phyloP scores from a whole-genome alignment of 2,329 filamentous ascomycete species.

The Purpureocillium lavendulum region DNA sequence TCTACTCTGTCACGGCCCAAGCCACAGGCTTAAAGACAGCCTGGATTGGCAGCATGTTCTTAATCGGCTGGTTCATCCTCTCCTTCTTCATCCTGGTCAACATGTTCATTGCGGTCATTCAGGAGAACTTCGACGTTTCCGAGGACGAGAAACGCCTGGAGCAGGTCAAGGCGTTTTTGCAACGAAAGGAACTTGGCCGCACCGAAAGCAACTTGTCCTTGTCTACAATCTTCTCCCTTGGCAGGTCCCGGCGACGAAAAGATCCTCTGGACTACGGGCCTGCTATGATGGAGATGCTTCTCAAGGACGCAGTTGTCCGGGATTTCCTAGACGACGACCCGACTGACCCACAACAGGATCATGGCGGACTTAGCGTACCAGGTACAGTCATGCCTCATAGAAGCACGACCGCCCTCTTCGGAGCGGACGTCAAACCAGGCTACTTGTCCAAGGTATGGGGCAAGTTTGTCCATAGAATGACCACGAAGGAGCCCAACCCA shows the following conservation, averaged over 20 bases:
- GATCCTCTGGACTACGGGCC: slow-evolving; percentile 90
- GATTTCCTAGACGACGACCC: slow-evolving; percentile 83
- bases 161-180: slow-evolving; percentile 90
- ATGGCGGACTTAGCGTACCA: slow-evolving; percentile 15
- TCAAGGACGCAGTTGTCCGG: slow-evolving; percentile 90
- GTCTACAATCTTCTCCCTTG: slow-evolving; percentile 59
- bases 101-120: slow-evolving; percentile 99
- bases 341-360: slow-evolving; percentile 19
- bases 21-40: slow-evolving; percentile 60
- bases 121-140: slow-evolving; percentile 97
- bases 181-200: slow-evolving; percentile 76
- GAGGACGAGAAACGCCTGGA: slow-evolving; percentile 97
- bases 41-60: slow-evolving; percentile 87
- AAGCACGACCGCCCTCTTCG: slow-evolving; percentile 22
- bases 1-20: slow-evolving; percentile 73
- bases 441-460: slow-evolving; percentile 53
- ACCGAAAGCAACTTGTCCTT: slow-evolving; percentile 68
- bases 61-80: slow-evolving; percentile 93
- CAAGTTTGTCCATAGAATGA: slow-evolving; percentile 46
- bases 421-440: slow-evolving; percentile 45
- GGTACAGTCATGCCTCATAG: slow-evolving; percentile 17
- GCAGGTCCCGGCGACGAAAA: slow-evolving; percentile 50
- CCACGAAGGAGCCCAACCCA: slow-evolving; percentile 75
- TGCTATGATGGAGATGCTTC: slow-evolving; percentile 87
- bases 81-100: slow-evolving; percentile 94